A percentile compares a stretch with the other conserved stretches of the same genome.
Conservation (phyloP, 495 filamentous ascomycete genomes). For the Penicillium tannophilum region DNA sequence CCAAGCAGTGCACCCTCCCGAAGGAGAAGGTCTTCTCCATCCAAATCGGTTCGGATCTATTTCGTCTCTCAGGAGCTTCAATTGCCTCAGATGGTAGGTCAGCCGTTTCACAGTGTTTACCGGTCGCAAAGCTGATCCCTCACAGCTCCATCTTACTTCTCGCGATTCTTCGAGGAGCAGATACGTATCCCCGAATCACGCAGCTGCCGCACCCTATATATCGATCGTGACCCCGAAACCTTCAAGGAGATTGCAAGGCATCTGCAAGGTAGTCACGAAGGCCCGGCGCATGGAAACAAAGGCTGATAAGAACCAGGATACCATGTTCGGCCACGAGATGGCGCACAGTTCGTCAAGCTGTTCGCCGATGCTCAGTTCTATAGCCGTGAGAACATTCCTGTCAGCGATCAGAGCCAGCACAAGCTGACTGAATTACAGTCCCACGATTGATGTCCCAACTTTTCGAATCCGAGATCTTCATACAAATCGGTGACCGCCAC, state of each 20-base stretch:
- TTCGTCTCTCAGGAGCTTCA: slow-evolving; percentile 91
- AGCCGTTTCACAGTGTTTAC: background rate
- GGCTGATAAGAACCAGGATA: slow-evolving; percentile 59
- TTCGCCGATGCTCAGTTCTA: slow-evolving; percentile 98
- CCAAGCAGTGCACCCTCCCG: slow-evolving; percentile 42
- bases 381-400: slow-evolving; percentile 55
- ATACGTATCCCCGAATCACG: slow-evolving; percentile 63
- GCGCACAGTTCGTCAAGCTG: slow-evolving; percentile 82
- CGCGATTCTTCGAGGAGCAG: slow-evolving; percentile 89
- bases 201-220: slow-evolving; percentile 75
- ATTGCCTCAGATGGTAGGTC: slow-evolving; percentile 87
- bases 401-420: background rate
- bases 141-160: slow-evolving; percentile 95
- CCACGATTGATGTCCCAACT: slow-evolving; percentile 90
- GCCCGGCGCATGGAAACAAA: background rate
- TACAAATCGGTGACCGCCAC: slow-evolving; percentile 79
- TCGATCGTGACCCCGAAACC: slow-evolving; percentile 89
- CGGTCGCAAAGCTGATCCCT: slow-evolving; percentile 7
- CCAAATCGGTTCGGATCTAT: slow-evolving; percentile 89
- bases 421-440: slow-evolving; percentile 51
- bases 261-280: slow-evolving; percentile 69
- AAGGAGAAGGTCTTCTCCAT: slow-evolving; percentile 81
- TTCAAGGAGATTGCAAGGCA: slow-evolving; percentile 90
- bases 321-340: slow-evolving; percentile 80
- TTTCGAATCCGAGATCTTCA: slow-evolving; percentile 91